A percentile compares a stretch with the other conserved stretches of the same genome.
These are phyloP conservation scores for Ensete glaucum DNA, from an alignment of 176 grass and related monocot genomes.

Conservation along the genomic window DNA sequence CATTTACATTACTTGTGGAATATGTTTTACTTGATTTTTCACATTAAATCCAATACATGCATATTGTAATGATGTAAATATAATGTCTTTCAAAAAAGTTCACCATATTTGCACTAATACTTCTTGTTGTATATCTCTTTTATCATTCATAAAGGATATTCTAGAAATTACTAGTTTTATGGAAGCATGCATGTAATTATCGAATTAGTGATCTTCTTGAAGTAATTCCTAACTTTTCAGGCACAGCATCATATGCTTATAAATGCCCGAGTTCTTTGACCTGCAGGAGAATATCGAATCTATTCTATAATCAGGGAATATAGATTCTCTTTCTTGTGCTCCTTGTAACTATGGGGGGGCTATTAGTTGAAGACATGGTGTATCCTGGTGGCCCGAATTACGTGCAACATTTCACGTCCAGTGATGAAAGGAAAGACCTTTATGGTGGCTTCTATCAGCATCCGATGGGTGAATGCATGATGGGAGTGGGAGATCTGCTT, in stretches of 20 bases:
- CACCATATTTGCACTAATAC: too few species aligned
- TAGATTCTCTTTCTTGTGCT: too few species aligned
- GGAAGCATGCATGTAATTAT: neutral
- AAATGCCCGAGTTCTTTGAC: neutral
- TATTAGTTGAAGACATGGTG: constrained; percentile 14
- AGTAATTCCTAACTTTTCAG: neutral
- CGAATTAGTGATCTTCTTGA: neutral
- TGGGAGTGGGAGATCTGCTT: constrained; percentile 47
- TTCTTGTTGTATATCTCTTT: too few species aligned
- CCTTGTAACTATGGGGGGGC: constrained; percentile 1
- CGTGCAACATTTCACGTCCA: constrained; percentile 5
- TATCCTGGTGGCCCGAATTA: constrained; percentile 6
- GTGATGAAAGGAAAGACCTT: neutral
- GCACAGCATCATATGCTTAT: neutral
- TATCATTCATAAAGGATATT: neutral
- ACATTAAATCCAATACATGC: too few species aligned
- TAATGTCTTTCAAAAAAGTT: too few species aligned
- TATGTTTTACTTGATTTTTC: too few species aligned
- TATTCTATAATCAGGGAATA: too few species aligned
- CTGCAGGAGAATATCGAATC: neutral
- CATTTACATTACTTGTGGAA: too few species aligned
- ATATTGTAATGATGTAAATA: too few species aligned
- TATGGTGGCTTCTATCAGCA: constrained; percentile 1
- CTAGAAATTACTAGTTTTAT: neutral
- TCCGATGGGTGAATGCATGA: constrained; percentile 18